Base-by-base conservation (phyloP, 352 stramenopile genomes). In the Pythium inflatum region DNA sequence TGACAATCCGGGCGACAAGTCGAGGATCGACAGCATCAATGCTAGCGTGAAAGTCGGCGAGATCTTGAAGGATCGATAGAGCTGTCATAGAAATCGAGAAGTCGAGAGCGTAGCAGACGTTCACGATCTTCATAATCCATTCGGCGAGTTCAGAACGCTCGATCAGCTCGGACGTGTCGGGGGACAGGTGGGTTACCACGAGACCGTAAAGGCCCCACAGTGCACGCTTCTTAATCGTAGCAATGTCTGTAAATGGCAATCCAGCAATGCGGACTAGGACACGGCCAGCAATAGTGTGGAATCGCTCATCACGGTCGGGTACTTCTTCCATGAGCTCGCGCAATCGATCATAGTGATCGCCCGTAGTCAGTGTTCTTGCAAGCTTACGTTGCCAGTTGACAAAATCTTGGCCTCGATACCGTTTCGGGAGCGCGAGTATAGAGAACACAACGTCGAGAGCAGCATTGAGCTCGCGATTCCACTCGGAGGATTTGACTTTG, bases 91-190 rank as follows among this genome's bases (percentile, higher is more conserved):
- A 91, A 45, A 96, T 82, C 0, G 83, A 89, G 38, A 92, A 89
- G 48, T 94, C 81, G 18, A 83, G 55, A 30, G 83, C 79, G 50
- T 92, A 85, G 54, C 87, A 96, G 24, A 85, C 82, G 41, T 94
- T 87, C n/a, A 94, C 84, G 24, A 96, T 68, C 62, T 92, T 76
- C 30, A 92, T 79, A 60, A 96, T 85, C 82, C 87, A 96, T 18
- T 92, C 84, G 6, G 82, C 80, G 25, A 96, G 48, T 31, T 88
- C 70, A 51, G 79, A 74, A 0, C 67, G 73, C 30, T 85, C 80
- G 36, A 90, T 68, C 2, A 46, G 76, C 60, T 59, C 68, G 62
- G 48, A 71, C 64, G 28, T 73, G 64, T 34, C 62, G 5, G 72
- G 63, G 5, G 76, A 75, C 6, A 95, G 55, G 40, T 93, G 91